phyloP scores from a whole-genome alignment of 176 grass and related monocot species.

The Secale cereale region DNA sequence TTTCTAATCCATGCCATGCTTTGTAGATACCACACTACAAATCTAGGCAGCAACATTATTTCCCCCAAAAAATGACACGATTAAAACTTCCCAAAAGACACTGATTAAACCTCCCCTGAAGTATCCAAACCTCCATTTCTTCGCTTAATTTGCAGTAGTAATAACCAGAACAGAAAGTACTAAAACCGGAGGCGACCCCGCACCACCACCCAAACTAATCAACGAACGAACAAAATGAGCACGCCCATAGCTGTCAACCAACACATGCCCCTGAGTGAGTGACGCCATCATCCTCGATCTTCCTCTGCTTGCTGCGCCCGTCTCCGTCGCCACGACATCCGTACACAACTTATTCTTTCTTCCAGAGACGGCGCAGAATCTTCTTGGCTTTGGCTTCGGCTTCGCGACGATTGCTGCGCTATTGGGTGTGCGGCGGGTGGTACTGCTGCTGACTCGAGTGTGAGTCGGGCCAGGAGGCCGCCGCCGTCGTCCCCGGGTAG shows the following conservation, averaged over 20 bases:
- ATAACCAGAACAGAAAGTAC: neutral
- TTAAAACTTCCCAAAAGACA: no score
- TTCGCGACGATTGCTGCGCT: neutral
- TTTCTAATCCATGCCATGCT: no score
- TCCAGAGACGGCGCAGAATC: slow-evolving; percentile 14
- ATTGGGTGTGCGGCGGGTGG: slow-evolving; percentile 26
- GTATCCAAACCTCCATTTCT: neutral
- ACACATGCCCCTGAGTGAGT: neutral
- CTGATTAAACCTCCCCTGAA: no score
- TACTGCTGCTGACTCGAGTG: slow-evolving; percentile 27
- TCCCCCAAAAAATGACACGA: no score
- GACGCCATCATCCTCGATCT: neutral
- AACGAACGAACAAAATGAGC: slow-evolving; percentile 29
- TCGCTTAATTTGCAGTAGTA: neutral
- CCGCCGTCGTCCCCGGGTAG: neutral
- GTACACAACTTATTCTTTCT: slow-evolving; percentile 25
- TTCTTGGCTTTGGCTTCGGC: neutral
- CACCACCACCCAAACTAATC: slow-evolving; percentile 15
- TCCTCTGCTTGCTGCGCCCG: neutral
- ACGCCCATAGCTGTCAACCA: neutral
- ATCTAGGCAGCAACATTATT: no score
- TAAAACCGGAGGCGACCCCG: neutral
- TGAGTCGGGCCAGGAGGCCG: slow-evolving; percentile 28
- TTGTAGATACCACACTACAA: no score
- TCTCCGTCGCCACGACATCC: slow-evolving; percentile 12